Evolutionary conservation across 441 rosid genomes (phyloP).

Genomic region (Populus hybrid): DNA sequence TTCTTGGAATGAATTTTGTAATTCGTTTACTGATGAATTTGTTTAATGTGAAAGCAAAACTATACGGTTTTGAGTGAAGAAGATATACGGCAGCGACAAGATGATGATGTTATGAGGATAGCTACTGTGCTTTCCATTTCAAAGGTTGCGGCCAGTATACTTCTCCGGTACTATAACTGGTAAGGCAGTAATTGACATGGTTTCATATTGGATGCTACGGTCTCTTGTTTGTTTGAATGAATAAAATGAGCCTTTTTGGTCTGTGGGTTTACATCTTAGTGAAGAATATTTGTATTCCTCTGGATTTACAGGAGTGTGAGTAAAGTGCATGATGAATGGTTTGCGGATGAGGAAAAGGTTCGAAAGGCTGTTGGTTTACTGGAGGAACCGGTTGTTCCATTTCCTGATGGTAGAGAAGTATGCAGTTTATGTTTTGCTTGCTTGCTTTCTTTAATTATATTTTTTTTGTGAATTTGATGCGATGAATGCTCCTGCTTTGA

Average conservation of each 20-base stretch:
- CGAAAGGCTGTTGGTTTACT: constrained; percentile 76
- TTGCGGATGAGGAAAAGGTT: constrained; percentile 79
- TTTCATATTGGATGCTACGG: background rate
- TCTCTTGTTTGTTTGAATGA: background rate
- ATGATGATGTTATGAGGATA: constrained; percentile 64
- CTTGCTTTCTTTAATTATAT: constrained; percentile 11
- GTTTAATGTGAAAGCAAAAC: constrained; percentile 44
- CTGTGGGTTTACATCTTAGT: background rate
- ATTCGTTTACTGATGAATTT: background rate
- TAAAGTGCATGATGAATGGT: constrained; percentile 95
- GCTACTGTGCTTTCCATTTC: constrained; percentile 76
- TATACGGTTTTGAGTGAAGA: constrained; percentile 63
- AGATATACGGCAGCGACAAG: constrained; percentile 68
- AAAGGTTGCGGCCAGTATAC: constrained; percentile 49
- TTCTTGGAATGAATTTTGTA: background rate
- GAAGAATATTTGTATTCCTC: background rate
- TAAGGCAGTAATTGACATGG: constrained; percentile 18
- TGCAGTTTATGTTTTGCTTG: constrained; percentile 13
- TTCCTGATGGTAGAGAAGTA: constrained; percentile 58
- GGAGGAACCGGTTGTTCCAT: constrained; percentile 48
- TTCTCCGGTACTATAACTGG: constrained; percentile 82
- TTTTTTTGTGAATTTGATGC: constrained; percentile 11
- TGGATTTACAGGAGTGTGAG: constrained; percentile 67
- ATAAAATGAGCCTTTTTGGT: background rate
- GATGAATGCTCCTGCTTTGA: constrained; percentile 4